phyloP scores from a whole-genome alignment of 176 grass and related monocot species.

The Cymbopogon citratus region DNA sequence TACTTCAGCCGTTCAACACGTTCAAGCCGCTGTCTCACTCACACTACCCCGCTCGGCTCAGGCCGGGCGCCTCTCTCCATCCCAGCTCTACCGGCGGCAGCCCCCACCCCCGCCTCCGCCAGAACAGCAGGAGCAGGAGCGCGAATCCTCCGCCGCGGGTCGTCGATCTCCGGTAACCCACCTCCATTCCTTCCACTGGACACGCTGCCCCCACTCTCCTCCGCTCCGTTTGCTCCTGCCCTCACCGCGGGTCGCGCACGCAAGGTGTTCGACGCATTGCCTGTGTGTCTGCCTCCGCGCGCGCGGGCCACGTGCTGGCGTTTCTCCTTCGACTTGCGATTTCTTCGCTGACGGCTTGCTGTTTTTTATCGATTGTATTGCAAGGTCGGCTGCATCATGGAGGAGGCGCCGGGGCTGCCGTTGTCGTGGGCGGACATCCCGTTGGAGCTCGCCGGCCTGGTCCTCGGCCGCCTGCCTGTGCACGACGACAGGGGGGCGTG shows the following conservation, averaged over 20 bases:
- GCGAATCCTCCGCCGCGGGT: not conserved
- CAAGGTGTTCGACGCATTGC: not conserved
- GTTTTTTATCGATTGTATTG: not conserved
- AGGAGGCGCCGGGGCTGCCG: not conserved
- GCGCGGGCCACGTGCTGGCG: not conserved
- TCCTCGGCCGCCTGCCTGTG: not conserved
- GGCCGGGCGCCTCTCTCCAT: no score
- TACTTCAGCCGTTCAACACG: no score
- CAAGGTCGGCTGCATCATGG: not conserved
- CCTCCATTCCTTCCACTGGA: no score
- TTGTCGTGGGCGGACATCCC: conserved; percentile 14
- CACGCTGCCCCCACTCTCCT: not conserved
- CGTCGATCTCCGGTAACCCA: not conserved
- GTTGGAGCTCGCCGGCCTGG: not conserved
- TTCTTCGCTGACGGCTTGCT: no score
- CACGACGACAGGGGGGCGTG: not conserved
- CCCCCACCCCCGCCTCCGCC: not conserved
- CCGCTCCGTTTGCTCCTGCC: not conserved
- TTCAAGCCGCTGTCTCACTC: no score
- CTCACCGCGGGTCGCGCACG: not conserved
- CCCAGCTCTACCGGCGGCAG: no score
- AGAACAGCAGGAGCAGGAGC: not conserved
- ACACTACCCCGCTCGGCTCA: no score
- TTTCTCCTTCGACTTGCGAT: no score
- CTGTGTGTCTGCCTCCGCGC: not conserved